These are phyloP conservation scores for Clavispora vitiphila DNA, from an alignment of 805 yeast species.

Conservation along the genomic window DNA sequence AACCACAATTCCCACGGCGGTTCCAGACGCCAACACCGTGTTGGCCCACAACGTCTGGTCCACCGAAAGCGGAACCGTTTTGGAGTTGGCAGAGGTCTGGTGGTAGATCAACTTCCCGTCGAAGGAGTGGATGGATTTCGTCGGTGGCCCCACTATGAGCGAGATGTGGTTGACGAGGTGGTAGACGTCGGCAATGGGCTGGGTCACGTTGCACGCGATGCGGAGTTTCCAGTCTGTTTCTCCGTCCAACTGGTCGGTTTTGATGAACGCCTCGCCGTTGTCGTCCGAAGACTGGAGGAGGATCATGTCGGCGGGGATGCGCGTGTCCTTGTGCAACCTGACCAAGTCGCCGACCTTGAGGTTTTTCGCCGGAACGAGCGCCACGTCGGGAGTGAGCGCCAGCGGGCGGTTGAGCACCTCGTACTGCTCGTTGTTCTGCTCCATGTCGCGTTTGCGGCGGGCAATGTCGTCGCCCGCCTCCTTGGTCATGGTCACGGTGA, in stretches of 20 bases:
- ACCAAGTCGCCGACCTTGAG: slow-evolving; percentile 86
- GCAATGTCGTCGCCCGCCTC: slow-evolving; percentile 94
- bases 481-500: slow-evolving; percentile 88
- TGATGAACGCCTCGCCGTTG: slow-evolving; percentile 81
- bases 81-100: slow-evolving; percentile 26
- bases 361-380: slow-evolving; percentile 46
- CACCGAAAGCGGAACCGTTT: slow-evolving; percentile 62
- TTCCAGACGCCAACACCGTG: slow-evolving; percentile 92
- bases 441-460: slow-evolving; percentile 84
- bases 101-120: slow-evolving; percentile 66
- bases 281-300: slow-evolving; percentile 67
- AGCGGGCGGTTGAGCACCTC: slow-evolving; percentile 49
- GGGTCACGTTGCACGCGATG: slow-evolving; percentile 71
- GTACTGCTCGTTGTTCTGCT: slow-evolving; percentile 79
- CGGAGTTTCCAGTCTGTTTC: slow-evolving; percentile 98
- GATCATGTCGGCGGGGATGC: slow-evolving; percentile 93
- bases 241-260: slow-evolving; percentile 97
- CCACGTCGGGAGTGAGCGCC: slow-evolving; percentile 18
- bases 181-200: slow-evolving; percentile 41
- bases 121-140: slow-evolving; percentile 77
- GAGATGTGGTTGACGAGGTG: slow-evolving; percentile 47
- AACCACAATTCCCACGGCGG: slow-evolving; percentile 80
- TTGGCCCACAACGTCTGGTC: slow-evolving; percentile 98
- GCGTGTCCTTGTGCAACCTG: slow-evolving; percentile 67
- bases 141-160: slow-evolving; percentile 75